Evolutionary conservation across 768 basidiomycete species (phyloP).

Genomic region (Agrocybe praecox): DNA sequence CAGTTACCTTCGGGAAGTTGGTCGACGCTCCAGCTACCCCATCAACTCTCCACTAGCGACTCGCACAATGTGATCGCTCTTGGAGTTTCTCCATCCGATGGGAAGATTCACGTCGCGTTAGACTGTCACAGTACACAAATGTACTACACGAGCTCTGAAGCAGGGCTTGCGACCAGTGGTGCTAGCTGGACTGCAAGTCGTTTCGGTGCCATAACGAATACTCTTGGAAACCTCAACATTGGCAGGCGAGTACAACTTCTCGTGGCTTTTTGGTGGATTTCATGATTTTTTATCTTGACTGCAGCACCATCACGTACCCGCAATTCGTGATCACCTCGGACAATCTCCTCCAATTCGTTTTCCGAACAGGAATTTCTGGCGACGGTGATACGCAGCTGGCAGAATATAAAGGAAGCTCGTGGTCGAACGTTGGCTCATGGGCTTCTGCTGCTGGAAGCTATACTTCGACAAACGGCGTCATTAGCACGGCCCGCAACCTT

Average conservation of each 20-base stretch:
- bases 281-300: background rate
- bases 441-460: slow-evolving; percentile 45
- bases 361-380: slow-evolving; percentile 47
- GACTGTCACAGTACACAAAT: slow-evolving; percentile 47
- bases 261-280: background rate
- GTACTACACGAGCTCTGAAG: slow-evolving; percentile 45
- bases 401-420: slow-evolving; percentile 41
- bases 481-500: slow-evolving; percentile 43
- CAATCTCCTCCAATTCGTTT: slow-evolving; percentile 50
- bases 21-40: slow-evolving; percentile 43
- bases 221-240: slow-evolving; percentile 41
- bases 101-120: slow-evolving; percentile 47
- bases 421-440: slow-evolving; percentile 50
- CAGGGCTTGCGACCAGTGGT: slow-evolving; percentile 40
- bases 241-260: slow-evolving; percentile 34
- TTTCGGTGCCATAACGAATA: slow-evolving; percentile 42
- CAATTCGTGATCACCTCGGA: slow-evolving; percentile 49
- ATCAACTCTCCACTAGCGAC: slow-evolving; percentile 41
- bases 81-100: slow-evolving; percentile 46
- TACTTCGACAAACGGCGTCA: slow-evolving; percentile 41
- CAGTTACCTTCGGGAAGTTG: slow-evolving; percentile 42
- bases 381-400: slow-evolving; percentile 50
- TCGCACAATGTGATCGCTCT: slow-evolving; percentile 48
- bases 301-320: slow-evolving; percentile 45
- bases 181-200: slow-evolving; percentile 44